Conservation (phyloP, 1,284 basidiomycete species). For the Apiotrichum domesticum region DNA sequence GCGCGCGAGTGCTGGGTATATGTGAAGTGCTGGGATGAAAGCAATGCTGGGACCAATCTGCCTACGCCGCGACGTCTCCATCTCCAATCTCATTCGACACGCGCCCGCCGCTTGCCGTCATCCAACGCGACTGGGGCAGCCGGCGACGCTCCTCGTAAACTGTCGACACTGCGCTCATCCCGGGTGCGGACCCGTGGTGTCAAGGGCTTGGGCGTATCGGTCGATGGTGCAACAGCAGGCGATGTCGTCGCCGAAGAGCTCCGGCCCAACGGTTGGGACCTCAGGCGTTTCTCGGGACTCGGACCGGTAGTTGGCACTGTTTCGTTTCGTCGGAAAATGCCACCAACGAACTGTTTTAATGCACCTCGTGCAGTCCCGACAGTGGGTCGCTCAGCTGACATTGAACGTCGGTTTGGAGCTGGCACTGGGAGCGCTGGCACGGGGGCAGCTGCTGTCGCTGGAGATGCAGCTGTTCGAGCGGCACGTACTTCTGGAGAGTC, state of each 20-base stretch:
- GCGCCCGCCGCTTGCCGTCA: slow-evolving; percentile 10
- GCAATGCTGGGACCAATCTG: no score
- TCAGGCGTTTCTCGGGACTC: neutral
- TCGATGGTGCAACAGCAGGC: neutral
- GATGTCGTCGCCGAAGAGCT: neutral
- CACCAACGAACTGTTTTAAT: slow-evolving; percentile 14
- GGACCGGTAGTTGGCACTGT: neutral
- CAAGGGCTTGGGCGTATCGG: slow-evolving; percentile 20
- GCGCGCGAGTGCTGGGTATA: no score
- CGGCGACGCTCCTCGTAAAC: slow-evolving; percentile 1
- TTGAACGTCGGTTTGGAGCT: neutral
- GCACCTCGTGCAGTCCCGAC: neutral
- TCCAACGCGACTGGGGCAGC: neutral
- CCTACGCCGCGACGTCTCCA: no score
- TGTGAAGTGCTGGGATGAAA: no score
- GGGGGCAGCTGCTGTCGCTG: no score
- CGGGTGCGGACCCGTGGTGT: slow-evolving; percentile 33
- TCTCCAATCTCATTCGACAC: slow-evolving; percentile 3
- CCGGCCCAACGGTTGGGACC: neutral
- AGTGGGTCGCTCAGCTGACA: no score
- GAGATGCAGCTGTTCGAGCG: neutral
- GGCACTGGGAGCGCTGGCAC: neutral
- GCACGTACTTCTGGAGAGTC: slow-evolving; percentile 4
- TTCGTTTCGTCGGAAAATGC: slow-evolving; percentile 11
- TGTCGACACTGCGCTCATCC: slow-evolving; percentile 33